Evolutionary conservation across 2,329 filamentous ascomycete genomes (phyloP), one percentile per base, ranked within the genome.

Genomic region (Penicillium digitatum): DNA sequence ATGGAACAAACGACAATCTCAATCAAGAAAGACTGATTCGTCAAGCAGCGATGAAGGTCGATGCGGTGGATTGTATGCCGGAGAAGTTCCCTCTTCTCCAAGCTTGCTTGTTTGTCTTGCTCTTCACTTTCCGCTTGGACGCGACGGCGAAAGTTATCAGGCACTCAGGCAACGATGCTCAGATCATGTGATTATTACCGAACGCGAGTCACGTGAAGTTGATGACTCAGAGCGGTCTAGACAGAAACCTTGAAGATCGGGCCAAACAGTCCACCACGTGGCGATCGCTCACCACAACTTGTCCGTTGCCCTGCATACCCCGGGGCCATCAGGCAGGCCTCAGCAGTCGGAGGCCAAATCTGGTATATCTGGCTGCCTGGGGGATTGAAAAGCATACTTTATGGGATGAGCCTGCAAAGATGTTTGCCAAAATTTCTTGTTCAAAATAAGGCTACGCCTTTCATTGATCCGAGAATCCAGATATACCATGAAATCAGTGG

Each of bases 111-210:
- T 54, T 53, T 56, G 54, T 45, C 48, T 47, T 40, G 31, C 18
- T 12, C 35, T 52, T 55, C 29, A 52, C 42, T 52, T 55, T 52
- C 51, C 34, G 40, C 45, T 29, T 48, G n/a, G 50, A 56, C 54
- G 54, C 54, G 54, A 51, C 52, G 46, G 52, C 52, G 52, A 43
- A 51, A 45, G 27, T 34, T 55, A 42, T 55, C 40, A 55, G 52
- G 52, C 47, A 45, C 3, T 1, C 9, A 55, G 52, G 52, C 52
- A 35, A 4, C 5, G 5, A 18, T 1, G 11, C 3, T 1, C 5
- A 12, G 9, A 27, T 55, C 53, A 55, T 29, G 53, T 55, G 53
- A 55, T 31, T 31, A 0, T 8, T 18, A 3, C 0, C 0, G 4
- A 24, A 10, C 0, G 0, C 0, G 0, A 1, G 8, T 55, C 52